Evolutionary conservation across 1,139 yeast species (phyloP).

Genomic region (Schizosaccharomyces versatilis): DNA sequence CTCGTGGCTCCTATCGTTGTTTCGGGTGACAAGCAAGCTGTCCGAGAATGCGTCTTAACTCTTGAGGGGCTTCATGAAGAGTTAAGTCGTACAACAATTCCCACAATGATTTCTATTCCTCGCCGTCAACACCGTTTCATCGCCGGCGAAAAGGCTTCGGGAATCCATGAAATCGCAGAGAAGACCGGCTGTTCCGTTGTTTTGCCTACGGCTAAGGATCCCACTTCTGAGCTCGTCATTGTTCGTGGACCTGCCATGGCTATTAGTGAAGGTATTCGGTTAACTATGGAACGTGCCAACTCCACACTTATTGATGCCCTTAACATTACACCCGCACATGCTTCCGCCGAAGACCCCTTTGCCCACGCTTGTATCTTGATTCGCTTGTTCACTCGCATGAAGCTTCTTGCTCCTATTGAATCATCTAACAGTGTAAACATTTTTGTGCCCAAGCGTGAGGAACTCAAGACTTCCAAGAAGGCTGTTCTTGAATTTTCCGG

Average conservation of each 20-base stretch:
- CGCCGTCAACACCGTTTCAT: conserved; percentile 30
- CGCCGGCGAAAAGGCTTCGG: conserved; percentile 12
- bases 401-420: conserved; percentile 23
- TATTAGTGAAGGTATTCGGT: conserved; percentile 37
- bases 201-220: conserved; percentile 25
- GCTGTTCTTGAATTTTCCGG: conserved; percentile 28
- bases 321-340: conserved; percentile 68
- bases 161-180: conserved; percentile 26
- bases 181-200: conserved; percentile 42
- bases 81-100: conserved; percentile 18
- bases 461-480: conserved; percentile 19
- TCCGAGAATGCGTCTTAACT: conserved; percentile 27
- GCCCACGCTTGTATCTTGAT: conserved; percentile 57
- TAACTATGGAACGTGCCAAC: conserved; percentile 31
- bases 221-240: conserved; percentile 22
- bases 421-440: conserved; percentile 30
- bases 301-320: conserved; percentile 40
- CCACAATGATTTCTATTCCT: conserved; percentile 29
- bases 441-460: conserved; percentile 30
- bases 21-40: conserved; percentile 44
- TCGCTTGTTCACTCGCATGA: conserved; percentile 35
- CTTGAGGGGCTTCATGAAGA: conserved; percentile 28
- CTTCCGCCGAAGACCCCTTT: conserved; percentile 34
- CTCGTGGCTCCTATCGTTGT: conserved; percentile 21
- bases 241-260: conserved; percentile 42